Evolutionary conservation across 2,329 filamentous ascomycete genomes (phyloP).

Genomic region (Scytalidium lignicola): DNA sequence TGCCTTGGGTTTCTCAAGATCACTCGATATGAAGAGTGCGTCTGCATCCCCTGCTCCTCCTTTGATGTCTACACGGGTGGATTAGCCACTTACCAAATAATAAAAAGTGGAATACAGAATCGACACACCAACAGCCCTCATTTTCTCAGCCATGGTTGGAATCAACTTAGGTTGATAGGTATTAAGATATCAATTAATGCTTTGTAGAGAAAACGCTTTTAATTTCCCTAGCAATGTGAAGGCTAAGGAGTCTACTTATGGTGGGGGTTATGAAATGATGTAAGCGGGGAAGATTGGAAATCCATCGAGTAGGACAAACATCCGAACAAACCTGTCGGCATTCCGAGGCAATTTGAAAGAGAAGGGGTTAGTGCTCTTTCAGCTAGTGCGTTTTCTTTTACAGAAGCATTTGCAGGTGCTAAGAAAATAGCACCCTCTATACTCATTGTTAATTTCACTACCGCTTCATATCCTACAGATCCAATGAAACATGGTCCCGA

Average conservation of each 20-base stretch:
- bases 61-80: conserved; percentile 39
- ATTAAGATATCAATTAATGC: not conserved
- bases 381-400: too few species aligned
- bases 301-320: not conserved
- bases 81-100: not conserved
- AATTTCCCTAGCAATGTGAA: not conserved
- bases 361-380: too few species aligned
- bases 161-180: too few species aligned
- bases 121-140: conserved; percentile 24
- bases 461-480: too few species aligned
- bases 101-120: not conserved
- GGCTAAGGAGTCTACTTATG: not conserved
- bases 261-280: not conserved
- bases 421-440: too few species aligned
- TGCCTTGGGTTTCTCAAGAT: conserved; percentile 46
- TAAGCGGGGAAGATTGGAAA: not conserved
- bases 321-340: too few species aligned
- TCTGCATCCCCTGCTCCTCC: conserved; percentile 49
- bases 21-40: conserved; percentile 54
- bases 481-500: too few species aligned
- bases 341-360: too few species aligned
- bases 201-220: not conserved
- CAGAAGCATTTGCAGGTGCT: too few species aligned
- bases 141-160: conserved; percentile 18
- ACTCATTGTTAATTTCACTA: too few species aligned